These are phyloP conservation scores for Coemansia biformis DNA, from an alignment of 192 early-diverging fungal species.

Conservation along the genomic window DNA sequence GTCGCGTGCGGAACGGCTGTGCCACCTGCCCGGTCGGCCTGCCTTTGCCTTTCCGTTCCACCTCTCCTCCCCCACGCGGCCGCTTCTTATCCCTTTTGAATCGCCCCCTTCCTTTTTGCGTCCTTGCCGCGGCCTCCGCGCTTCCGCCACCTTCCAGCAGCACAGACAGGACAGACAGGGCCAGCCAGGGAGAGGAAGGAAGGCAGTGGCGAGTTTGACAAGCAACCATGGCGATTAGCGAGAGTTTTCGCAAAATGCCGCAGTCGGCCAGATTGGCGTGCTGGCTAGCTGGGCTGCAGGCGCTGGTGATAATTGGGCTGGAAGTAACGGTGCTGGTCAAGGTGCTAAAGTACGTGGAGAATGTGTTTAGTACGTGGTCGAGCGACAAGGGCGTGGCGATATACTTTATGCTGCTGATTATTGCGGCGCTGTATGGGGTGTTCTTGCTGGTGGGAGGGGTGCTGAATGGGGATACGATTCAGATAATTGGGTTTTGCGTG, in stretches of 20 bases:
- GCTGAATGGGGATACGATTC: conserved; percentile 48
- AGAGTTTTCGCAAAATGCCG: conserved; percentile 48
- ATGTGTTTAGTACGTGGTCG: conserved; percentile 45
- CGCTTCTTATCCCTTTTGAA: no score
- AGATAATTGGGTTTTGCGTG: conserved; percentile 45
- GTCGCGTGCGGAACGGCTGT: no score
- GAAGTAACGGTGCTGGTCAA: conserved; percentile 37
- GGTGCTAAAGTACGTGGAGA: conserved; percentile 39
- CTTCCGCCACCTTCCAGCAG: no score
- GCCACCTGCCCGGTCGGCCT: no score
- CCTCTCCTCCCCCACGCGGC: no score
- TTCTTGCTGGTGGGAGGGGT: conserved; percentile 42
- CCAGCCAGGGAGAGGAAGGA: no score
- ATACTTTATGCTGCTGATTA: conserved; percentile 48
- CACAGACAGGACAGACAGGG: no score
- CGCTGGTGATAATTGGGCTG: conserved; percentile 30
- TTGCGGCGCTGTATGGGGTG: conserved; percentile 34
- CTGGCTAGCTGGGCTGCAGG: conserved; percentile 35
- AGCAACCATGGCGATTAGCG: conserved; percentile 49
- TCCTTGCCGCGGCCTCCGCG: no score
- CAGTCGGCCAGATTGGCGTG: conserved; percentile 31
- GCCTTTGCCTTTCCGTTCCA: background rate
- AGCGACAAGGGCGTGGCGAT: conserved; percentile 51
- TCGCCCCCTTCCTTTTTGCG: background rate
- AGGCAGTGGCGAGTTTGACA: no score